Evolutionary conservation across 495 filamentous ascomycete genomes (phyloP), one percentile per base, ranked within the genome.

Genomic region (Parachaetomium inaequale): DNA sequence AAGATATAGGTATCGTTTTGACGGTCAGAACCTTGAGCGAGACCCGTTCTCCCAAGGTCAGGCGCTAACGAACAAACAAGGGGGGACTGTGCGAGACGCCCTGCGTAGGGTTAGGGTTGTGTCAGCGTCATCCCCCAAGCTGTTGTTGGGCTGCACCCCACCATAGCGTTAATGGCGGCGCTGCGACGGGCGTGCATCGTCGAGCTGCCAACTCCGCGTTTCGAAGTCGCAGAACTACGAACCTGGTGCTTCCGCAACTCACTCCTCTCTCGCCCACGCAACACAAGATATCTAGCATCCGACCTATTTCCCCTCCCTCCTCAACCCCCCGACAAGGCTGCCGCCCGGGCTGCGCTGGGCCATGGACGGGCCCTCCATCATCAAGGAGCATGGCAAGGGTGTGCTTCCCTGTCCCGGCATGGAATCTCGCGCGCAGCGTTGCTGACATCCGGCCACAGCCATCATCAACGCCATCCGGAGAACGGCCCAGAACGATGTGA

Each of bases 401-500:
- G 64, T 34, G 70, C 46, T 19, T 46, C 12, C 5, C 38, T 32
- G 29, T 14, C 7, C 7, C 14, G n/a, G 7, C 12, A 12, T 28
- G 2, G 7, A 10, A 28, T 3, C 11, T 47, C 29, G 14, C 29
- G 28, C 19, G 32, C 29, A n/a, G 8, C 21, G 19, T 56, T 21
- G 57, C 50, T 62, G 51, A 58, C 58, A 28, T 3, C 19, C n/a
- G 10, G 1, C 29, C 34, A 31, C 38, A 68, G 71, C 57, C 28
- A 73, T 86, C 55, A 74, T 86, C 64, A 74, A 81, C 29, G 80
- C 78, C 15, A 80, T 87, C 47, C 82, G 77, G 64, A 71, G 71
- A 52, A 84, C 84, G 40, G 82, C 81, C 62, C 74, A 68, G 65
- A 80, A 80, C 65, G 81, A 84, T 52, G 82, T 84, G 70, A 70